phyloP scores from a whole-genome alignment of 1,139 yeast genomes.

The Kurtzmaniella quercitrusa region DNA sequence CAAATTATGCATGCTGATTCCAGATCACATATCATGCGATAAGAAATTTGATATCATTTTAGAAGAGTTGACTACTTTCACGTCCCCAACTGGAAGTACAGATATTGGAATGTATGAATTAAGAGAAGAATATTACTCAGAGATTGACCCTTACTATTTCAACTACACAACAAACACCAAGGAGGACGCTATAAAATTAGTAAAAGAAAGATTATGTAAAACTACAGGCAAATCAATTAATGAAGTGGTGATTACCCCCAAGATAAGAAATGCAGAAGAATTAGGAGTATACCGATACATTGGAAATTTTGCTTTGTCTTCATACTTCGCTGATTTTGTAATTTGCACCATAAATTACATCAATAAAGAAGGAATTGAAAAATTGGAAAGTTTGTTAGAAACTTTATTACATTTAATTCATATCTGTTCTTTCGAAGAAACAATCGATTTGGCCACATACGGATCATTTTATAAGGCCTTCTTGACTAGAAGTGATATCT shows the following conservation, averaged over 20 bases:
- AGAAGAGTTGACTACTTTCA: constrained; percentile 54
- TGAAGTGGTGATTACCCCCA: constrained; percentile 52
- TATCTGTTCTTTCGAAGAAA: constrained; percentile 37
- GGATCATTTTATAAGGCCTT: constrained; percentile 35
- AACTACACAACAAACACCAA: constrained; percentile 74
- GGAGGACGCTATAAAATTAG: constrained; percentile 67
- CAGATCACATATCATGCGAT: constrained; percentile 71
- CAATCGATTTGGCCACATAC: constrained; percentile 22
- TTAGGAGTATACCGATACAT: constrained; percentile 31
- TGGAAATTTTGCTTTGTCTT: constrained; percentile 47
- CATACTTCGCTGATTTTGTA: constrained; percentile 49
- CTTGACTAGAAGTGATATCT: constrained; percentile 22
- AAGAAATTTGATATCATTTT: constrained; percentile 70
- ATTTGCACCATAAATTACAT: constrained; percentile 46
- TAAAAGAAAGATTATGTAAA: constrained; percentile 36
- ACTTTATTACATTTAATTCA: constrained; percentile 68
- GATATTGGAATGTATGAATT: constrained; percentile 70
- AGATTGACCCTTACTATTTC: constrained; percentile 77
- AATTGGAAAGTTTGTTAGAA: constrained; percentile 54
- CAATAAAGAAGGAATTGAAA: constrained; percentile 29
- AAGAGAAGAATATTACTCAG: constrained; percentile 50
- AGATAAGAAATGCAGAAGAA: constrained; percentile 18
- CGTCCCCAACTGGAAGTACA: constrained; percentile 58
- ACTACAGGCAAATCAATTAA: constrained; percentile 28
- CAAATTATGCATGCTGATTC: constrained; percentile 62